Conservation (phyloP, 495 filamentous ascomycete genomes). For the Podospora pseudopauciseta region DNA sequence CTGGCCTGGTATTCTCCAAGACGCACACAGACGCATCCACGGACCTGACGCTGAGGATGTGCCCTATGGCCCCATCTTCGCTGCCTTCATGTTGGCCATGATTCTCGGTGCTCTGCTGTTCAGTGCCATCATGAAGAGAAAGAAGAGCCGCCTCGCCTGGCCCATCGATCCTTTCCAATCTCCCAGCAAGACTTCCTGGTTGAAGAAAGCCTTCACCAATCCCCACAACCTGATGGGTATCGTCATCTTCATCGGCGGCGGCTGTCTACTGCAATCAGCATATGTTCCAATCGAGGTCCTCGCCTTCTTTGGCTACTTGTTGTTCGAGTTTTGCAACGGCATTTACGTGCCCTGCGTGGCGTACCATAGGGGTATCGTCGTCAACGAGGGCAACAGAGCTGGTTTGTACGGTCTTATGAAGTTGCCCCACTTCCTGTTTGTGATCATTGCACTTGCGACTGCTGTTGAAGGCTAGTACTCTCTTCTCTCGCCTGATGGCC, state of each 20-base stretch:
- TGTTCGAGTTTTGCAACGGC: conserved; percentile 3
- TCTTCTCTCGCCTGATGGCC: background rate
- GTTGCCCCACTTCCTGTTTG: background rate
- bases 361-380: background rate
- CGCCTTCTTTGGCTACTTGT: background rate
- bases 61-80: background rate
- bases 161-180: background rate
- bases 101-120: background rate
- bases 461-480: background rate
- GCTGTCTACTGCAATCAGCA: background rate
- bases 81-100: background rate
- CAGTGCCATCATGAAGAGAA: background rate
- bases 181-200: background rate
- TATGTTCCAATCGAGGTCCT: background rate
- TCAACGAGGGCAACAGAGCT: conserved; percentile 1
- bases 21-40: background rate
- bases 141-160: background rate
- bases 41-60: background rate
- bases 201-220: background rate
- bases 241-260: background rate
- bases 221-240: background rate
- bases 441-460: background rate
- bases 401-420: background rate
- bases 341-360: background rate
- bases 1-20: background rate